Evolutionary conservation across 2,329 filamentous ascomycete species (phyloP).

Genomic region (Botrytis sinoallii): DNA sequence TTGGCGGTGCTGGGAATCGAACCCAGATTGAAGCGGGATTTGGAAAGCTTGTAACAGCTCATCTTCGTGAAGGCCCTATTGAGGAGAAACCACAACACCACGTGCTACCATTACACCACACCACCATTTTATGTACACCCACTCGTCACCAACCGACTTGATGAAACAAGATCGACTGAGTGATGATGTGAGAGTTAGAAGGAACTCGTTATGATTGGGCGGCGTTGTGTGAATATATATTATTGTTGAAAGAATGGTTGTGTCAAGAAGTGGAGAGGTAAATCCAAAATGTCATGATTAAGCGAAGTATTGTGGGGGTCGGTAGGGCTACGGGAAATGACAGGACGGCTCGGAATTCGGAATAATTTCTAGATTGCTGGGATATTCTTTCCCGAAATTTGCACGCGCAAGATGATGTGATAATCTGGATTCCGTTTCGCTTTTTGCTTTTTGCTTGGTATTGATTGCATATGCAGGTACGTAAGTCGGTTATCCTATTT

Average conservation of each 20-base stretch:
- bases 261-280: not conserved
- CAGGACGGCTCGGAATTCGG: not conserved
- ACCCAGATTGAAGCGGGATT: conserved; percentile 18
- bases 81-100: conserved; percentile 19
- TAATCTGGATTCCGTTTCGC: not conserved
- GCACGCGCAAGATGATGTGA: not conserved
- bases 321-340: conserved; percentile 1
- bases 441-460: not conserved
- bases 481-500: no score
- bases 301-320: conserved; percentile 1
- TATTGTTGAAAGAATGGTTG: not conserved
- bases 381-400: not conserved
- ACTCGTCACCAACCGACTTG: conserved; percentile 9
- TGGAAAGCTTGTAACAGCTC: not conserved
- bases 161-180: not conserved
- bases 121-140: not conserved
- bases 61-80: conserved; percentile 1
- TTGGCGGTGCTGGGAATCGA: conserved; percentile 21
- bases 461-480: not conserved
- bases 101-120: conserved; percentile 21
- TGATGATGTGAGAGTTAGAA: not conserved
- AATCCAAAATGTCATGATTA: not conserved
- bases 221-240: not conserved
- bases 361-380: not conserved
- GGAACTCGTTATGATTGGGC: not conserved